A percentile compares a stretch with the other conserved stretches of the same genome.
Conservation (phyloP, 495 filamentous ascomycete species). For the Neurospora sp. region DNA sequence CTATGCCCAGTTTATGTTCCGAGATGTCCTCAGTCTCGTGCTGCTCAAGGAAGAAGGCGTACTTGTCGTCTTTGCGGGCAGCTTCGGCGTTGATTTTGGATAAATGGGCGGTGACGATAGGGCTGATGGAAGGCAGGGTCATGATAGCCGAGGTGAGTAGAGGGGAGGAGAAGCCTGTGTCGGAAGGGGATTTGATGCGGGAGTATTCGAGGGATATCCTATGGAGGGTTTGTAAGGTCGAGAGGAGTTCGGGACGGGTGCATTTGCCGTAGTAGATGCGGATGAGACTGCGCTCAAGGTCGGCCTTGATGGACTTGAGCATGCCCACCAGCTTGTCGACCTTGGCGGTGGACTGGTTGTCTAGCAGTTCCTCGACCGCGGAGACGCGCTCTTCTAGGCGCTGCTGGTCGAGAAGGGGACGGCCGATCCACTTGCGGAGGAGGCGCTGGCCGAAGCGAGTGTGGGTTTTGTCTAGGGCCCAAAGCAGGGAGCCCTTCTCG, state of each 20-base stretch:
- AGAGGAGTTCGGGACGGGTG: conserved; percentile 79
- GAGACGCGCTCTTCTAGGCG: conserved; percentile 73
- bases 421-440: conserved; percentile 89
- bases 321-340: conserved; percentile 65
- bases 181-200: conserved; percentile 49
- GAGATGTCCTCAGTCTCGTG: conserved; percentile 78
- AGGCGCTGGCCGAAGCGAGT: conserved; percentile 85
- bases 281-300: conserved; percentile 86
- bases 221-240: conserved; percentile 75
- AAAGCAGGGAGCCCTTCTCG: conserved; percentile 84
- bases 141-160: conserved; percentile 65
- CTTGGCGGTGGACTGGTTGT: conserved; percentile 48
- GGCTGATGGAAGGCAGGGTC: conserved; percentile 63
- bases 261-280: conserved; percentile 96
- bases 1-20: conserved; percentile 86
- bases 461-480: conserved; percentile 86
- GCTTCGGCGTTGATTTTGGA: conserved; percentile 80
- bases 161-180: conserved; percentile 64
- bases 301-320: conserved; percentile 60
- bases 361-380: conserved; percentile 83
- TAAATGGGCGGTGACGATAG: conserved; percentile 60
- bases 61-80: conserved; percentile 82
- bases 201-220: conserved; percentile 65
- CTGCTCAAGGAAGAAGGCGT: conserved; percentile 80
- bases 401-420: conserved; percentile 71